Conservation (phyloP, 2,329 filamentous ascomycete species). For the Diaporthe helianthi region DNA sequence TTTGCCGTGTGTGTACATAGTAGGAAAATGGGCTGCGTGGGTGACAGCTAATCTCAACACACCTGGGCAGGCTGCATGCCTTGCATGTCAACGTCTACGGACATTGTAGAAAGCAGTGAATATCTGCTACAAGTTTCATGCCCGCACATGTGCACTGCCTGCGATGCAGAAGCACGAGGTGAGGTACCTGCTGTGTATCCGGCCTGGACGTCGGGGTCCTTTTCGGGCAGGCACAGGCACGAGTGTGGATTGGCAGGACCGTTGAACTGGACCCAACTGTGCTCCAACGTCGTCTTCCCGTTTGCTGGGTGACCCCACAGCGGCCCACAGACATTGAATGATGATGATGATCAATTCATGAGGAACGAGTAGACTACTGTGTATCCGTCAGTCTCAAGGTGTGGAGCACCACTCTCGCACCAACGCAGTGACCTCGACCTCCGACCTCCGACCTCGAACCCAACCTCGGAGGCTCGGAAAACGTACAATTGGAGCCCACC, state of each 20-base stretch:
- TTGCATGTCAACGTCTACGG: neutral
- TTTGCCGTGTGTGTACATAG: neutral
- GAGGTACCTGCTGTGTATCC: neutral
- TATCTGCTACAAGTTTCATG: neutral
- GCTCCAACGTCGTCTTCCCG: conserved; percentile 12
- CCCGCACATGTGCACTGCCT: neutral
- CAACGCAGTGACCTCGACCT: neutral
- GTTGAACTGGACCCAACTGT: neutral
- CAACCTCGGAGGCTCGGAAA: too few species aligned
- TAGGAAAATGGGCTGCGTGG: neutral
- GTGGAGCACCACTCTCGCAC: conserved; percentile 2
- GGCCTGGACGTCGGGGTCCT: neutral
- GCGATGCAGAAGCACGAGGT: neutral
- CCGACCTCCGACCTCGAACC: neutral
- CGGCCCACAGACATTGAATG: conserved; percentile 21
- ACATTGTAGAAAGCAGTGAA: too few species aligned
- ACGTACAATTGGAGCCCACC: neutral
- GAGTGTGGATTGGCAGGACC: neutral
- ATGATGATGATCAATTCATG: conserved; percentile 17
- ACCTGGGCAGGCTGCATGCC: neutral
- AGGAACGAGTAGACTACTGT: neutral
- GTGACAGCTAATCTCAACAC: conserved; percentile 5
- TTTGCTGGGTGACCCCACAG: conserved; percentile 15
- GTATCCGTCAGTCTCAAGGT: conserved; percentile 6
- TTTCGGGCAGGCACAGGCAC: neutral